Conservation (phyloP, 305 asterid genomes). For the Striga hermonthica region DNA sequence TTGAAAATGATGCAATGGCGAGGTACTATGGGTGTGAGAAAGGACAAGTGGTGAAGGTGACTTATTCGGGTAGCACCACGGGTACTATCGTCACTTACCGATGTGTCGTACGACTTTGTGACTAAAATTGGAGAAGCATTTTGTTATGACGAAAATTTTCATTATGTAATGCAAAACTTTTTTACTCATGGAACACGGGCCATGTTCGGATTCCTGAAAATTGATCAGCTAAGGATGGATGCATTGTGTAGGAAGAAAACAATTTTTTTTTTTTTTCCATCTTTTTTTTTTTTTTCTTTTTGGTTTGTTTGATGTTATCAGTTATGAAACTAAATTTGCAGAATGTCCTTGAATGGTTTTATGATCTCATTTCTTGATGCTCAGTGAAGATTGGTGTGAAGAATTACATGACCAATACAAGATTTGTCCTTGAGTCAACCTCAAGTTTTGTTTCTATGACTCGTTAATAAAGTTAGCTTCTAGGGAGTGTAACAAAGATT, state of each 20-base stretch:
- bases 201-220: not conserved
- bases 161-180: not conserved
- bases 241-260: not conserved
- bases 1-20: conserved; percentile 40
- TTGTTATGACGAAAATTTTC: not conserved
- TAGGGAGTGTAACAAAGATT: no score
- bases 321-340: not conserved
- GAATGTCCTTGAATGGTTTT: conserved; percentile 7
- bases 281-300: no score
- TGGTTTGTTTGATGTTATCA: not conserved
- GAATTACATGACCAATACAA: no score
- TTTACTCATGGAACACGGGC: no score
- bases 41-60: conserved; percentile 45
- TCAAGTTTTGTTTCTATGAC: no score
- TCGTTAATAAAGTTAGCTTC: no score
- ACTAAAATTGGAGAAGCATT: not conserved
- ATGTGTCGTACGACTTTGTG: conserved; percentile 36
- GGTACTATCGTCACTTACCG: conserved; percentile 34
- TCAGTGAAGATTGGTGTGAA: no score
- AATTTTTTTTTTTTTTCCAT: not conserved
- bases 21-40: conserved; percentile 51
- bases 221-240: not conserved
- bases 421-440: no score
- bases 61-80: conserved; percentile 33
- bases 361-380: not conserved